Percentiles rank a stretch among this genome's conserved stretches.
Conservation (phyloP, 352 stramenopile species). For the Phytophthora pistaciae region DNA sequence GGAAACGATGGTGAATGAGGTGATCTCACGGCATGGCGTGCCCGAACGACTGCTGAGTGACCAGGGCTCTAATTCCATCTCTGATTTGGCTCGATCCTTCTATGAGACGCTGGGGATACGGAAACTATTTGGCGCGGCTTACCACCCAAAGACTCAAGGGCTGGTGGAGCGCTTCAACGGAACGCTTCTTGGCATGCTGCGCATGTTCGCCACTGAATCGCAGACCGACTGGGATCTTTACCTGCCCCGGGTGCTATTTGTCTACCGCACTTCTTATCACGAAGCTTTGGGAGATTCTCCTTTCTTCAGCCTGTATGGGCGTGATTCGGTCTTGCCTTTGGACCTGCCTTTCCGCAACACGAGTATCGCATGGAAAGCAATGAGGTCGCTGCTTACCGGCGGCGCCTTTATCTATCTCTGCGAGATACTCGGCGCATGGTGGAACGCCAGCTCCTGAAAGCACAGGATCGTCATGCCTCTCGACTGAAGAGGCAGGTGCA, state of each 20-base stretch:
- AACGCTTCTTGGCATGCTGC: neutral
- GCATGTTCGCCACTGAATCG: neutral
- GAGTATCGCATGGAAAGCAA: slow-evolving; percentile 10
- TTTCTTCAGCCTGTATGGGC: slow-evolving; percentile 12
- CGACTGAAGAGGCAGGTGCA: neutral
- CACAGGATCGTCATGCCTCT: neutral
- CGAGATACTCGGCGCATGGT: neutral
- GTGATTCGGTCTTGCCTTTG: slow-evolving; percentile 5
- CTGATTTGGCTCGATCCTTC: neutral
- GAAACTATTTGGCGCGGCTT: neutral
- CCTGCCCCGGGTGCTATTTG: slow-evolving; percentile 3
- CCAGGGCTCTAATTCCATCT: slow-evolving; percentile 4
- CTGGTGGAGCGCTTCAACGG: slow-evolving; percentile 12
- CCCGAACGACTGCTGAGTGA: slow-evolving; percentile 6
- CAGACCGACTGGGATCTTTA: slow-evolving; percentile 17
- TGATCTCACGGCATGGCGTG: slow-evolving; percentile 1
- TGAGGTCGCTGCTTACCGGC: slow-evolving; percentile 1
- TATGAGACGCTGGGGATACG: slow-evolving; percentile 5
- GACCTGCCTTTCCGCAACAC: slow-evolving; percentile 17
- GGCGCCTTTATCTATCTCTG: neutral
- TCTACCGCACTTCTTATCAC: slow-evolving; percentile 14
- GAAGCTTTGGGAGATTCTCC: slow-evolving; percentile 11
- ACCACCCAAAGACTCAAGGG: slow-evolving; percentile 4
- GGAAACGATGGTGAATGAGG: neutral
- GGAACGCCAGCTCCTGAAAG: slow-evolving; percentile 9